Conservation (phyloP, 192 early-diverging fungal species). For the Coemansia sp. region DNA sequence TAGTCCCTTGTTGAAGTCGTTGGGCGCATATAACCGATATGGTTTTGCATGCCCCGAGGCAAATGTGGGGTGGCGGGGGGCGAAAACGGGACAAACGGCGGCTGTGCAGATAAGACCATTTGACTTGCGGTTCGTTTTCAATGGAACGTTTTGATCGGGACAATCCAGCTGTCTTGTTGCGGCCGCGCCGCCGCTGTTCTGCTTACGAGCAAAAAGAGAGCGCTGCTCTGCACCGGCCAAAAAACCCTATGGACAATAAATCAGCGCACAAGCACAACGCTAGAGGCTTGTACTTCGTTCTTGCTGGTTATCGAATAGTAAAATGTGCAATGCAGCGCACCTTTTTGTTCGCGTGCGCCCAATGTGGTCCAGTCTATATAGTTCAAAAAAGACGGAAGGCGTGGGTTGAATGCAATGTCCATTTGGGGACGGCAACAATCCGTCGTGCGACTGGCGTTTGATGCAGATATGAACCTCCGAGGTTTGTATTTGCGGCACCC, state of each 20-base stretch:
- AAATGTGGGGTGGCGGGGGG: conserved; percentile 1
- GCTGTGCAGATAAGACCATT: too few relatives aligned
- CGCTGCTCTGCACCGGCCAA: neutral
- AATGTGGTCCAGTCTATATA: neutral
- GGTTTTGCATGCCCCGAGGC: neutral
- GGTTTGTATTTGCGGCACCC: too few relatives aligned
- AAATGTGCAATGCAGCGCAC: too few relatives aligned
- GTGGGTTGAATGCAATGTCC: neutral
- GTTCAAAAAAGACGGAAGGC: neutral
- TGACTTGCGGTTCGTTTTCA: neutral
- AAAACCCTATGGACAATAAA: neutral
- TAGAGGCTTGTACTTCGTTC: neutral
- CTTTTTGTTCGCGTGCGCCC: neutral
- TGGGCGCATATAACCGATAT: neutral
- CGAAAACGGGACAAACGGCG: too few relatives aligned
- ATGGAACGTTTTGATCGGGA: neutral
- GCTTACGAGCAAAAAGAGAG: too few relatives aligned
- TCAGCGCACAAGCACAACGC: neutral
- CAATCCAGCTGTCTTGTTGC: neutral
- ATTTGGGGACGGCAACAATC: neutral
- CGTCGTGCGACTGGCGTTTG: neutral
- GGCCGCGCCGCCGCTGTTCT: too few relatives aligned
- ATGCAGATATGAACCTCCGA: too few relatives aligned
- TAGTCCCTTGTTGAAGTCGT: neutral
- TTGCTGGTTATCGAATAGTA: neutral